phyloP scores from a whole-genome alignment of 164 flowering plant genomes.

The Tinospora cordifolia region DNA sequence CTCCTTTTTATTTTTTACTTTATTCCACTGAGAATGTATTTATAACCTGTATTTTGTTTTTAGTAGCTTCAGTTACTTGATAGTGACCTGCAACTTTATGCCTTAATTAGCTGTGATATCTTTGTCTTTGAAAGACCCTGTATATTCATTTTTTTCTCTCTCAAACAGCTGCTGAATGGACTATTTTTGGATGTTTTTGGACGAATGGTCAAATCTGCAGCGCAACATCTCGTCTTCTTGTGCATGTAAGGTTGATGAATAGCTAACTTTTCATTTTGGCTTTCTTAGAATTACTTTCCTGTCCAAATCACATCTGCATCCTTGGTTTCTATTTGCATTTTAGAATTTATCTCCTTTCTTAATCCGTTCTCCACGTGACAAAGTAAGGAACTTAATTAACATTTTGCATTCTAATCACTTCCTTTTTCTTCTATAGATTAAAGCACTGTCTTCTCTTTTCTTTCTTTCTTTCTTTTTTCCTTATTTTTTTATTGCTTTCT shows the following conservation, averaged over 20 bases:
- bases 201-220: constrained; percentile 99
- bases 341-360: neutral
- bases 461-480: no score
- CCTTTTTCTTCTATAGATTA: neutral
- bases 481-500: no score
- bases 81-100: no score
- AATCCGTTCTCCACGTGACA: neutral
- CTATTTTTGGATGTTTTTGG: constrained; percentile 91
- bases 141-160: constrained; percentile 8
- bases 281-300: neutral
- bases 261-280: neutral
- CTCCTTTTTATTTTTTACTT: neutral
- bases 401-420: neutral
- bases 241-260: constrained; percentile 56
- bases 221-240: constrained; percentile 91
- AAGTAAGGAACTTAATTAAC: neutral
- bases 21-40: neutral
- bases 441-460: neutral
- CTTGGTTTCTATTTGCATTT: no score
- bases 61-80: neutral
- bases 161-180: constrained; percentile 90
- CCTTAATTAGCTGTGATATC: no score
- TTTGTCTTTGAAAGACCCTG: neutral
- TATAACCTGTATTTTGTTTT: neutral
- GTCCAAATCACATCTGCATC: neutral